Percentiles rank a stretch among this genome's conserved stretches.
Conservation (phyloP, 2,329 filamentous ascomycete species). For the Claviceps monticola region DNA sequence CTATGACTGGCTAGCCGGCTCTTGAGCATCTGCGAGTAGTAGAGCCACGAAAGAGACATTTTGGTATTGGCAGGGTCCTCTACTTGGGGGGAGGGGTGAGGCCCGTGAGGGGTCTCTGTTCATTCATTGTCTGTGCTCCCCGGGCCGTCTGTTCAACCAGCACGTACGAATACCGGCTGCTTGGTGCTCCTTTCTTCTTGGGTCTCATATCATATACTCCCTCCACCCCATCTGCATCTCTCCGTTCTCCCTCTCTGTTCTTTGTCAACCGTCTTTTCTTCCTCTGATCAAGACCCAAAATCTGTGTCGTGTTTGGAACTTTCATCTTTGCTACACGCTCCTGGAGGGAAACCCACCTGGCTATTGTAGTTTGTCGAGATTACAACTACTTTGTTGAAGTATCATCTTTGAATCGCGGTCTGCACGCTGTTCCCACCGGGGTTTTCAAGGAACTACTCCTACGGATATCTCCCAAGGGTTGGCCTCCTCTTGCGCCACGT, state of each 20-base stretch:
- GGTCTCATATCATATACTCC: constrained; percentile 4
- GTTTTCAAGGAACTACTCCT: not conserved
- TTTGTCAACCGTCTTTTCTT: constrained; percentile 1
- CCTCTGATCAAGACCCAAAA: not conserved
- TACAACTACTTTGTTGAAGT: not conserved
- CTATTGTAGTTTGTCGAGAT: not conserved
- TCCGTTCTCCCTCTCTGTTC: constrained; percentile 1
- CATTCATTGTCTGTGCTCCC: constrained; percentile 2
- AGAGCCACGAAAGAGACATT: constrained; percentile 12
- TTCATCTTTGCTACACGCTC: not conserved
- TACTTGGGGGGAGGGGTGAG: constrained; percentile 8
- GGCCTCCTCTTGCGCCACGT: constrained; percentile 3
- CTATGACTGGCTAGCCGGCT: constrained; percentile 1
- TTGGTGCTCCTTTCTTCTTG: constrained; percentile 3
- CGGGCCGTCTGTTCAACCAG: constrained; percentile 5
- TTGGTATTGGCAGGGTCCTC: constrained; percentile 2
- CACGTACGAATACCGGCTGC: constrained; percentile 6
- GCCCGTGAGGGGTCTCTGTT: not conserved
- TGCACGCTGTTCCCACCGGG: not conserved
- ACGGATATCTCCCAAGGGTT: not conserved
- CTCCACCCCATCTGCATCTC: not conserved
- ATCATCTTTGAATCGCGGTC: not conserved
- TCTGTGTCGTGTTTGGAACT: not conserved
- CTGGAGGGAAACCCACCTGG: not conserved
- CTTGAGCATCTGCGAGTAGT: constrained; percentile 9